Evolutionary conservation across 2,329 filamentous ascomycete species (phyloP).

Genomic region (Intubia oerlemansii): DNA sequence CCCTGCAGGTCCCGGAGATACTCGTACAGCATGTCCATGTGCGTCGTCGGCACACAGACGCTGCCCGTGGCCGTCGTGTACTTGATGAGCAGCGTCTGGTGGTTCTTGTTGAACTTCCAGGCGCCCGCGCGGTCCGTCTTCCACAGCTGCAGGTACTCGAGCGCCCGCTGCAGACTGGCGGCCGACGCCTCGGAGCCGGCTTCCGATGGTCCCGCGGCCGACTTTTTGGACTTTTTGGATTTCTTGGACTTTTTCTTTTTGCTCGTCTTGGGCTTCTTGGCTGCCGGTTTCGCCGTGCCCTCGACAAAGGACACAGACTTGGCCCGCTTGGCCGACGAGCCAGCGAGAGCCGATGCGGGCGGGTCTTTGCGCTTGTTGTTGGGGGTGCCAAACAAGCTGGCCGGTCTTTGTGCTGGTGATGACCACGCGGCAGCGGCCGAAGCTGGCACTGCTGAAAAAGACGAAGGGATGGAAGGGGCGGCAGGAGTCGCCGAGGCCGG

Average conservation of each 20-base stretch:
- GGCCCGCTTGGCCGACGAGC: conserved; percentile 11
- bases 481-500: conserved; percentile 12
- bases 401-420: too few relatives aligned
- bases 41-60: conserved; percentile 35
- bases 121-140: conserved; percentile 36
- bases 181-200: too few relatives aligned
- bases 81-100: conserved; percentile 69
- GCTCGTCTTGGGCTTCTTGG: conserved; percentile 5
- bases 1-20: conserved; percentile 71
- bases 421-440: too few relatives aligned
- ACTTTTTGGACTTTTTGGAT: conserved; percentile 13
- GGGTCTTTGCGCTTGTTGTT: conserved; percentile 8
- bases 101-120: conserved; percentile 96
- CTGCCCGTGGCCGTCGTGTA: conserved; percentile 53
- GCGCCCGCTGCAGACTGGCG: conserved; percentile 39
- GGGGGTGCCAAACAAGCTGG: conserved; percentile 5
- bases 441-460: too few relatives aligned
- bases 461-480: too few relatives aligned
- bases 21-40: conserved; percentile 47
- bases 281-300: conserved; percentile 15
- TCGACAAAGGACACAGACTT: conserved; percentile 30
- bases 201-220: conserved; percentile 7
- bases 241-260: conserved; percentile 13
- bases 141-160: conserved; percentile 62
- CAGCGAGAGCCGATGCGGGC: conserved; percentile 3